These are phyloP conservation scores for carrot (Daucus carota) DNA, from an alignment of 129 eudicot species.

Conservation along the genomic window DNA sequence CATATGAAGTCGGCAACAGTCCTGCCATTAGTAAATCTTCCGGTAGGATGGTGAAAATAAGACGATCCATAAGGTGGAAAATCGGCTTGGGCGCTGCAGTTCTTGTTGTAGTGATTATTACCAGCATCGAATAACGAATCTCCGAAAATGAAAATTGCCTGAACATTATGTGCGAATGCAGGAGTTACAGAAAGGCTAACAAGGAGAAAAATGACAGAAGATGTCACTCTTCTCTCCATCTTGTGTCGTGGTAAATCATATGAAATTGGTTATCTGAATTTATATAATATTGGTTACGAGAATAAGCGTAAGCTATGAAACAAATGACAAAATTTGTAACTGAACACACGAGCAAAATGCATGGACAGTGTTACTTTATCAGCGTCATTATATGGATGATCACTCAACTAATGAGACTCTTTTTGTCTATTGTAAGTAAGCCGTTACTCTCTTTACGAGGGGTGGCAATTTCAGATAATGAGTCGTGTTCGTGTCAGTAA, in stretches of 20 bases:
- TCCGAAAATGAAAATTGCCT: constrained; percentile 25
- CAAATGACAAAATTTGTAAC: constrained; percentile 17
- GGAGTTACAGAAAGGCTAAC: constrained; percentile 4
- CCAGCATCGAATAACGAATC: constrained; percentile 40
- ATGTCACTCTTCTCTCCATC: background rate
- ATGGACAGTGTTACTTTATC: constrained; percentile 3
- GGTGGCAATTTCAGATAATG: too few relatives aligned
- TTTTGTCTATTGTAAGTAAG: background rate
- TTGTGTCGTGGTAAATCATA: background rate
- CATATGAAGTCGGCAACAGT: constrained; percentile 36
- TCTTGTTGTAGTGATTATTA: constrained; percentile 29
- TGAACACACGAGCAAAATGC: constrained; percentile 28
- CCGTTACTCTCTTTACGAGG: background rate
- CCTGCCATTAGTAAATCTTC: constrained; percentile 46
- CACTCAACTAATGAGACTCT: background rate
- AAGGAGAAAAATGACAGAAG: background rate
- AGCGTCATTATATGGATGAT: constrained; percentile 5
- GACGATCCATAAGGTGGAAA: constrained; percentile 35
- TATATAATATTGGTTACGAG: background rate
- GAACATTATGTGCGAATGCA: constrained; percentile 16
- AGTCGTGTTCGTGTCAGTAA: too few relatives aligned
- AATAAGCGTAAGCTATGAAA: background rate
- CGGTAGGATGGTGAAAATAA: constrained; percentile 38
- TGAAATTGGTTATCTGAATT: background rate
- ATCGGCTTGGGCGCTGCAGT: constrained; percentile 38